A percentile compares a stretch with the other conserved stretches of the same genome.
These are phyloP conservation scores for Heterobasidion irregulare DNA, from an alignment of 1,284 basidiomycete species.

Conservation along the genomic window DNA sequence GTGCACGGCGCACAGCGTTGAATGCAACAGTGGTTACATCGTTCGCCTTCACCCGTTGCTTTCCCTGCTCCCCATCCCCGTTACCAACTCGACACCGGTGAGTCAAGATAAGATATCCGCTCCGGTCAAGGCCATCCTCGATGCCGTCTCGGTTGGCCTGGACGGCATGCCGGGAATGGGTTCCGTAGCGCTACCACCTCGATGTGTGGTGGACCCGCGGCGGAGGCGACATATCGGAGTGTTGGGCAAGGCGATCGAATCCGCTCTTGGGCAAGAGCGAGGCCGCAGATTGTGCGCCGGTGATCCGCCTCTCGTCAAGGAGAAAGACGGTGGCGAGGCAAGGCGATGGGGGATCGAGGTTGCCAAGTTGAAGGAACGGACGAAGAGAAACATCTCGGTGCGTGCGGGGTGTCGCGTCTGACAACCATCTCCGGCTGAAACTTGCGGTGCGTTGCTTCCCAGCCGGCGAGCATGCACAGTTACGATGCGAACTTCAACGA, in stretches of 20 bases:
- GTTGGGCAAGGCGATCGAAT: conserved; percentile 70
- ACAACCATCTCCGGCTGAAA: conserved; percentile 5
- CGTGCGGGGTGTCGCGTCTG: conserved; percentile 14
- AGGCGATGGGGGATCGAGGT: conserved; percentile 68
- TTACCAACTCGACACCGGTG: conserved; percentile 8
- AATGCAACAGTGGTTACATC: conserved; percentile 73
- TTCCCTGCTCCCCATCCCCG: conserved; percentile 35
- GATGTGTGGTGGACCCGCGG: conserved; percentile 78
- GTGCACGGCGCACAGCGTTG: conserved; percentile 57
- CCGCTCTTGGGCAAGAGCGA: conserved; percentile 57
- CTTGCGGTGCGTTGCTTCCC: conserved; percentile 12
- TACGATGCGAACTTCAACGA: conserved; percentile 72
- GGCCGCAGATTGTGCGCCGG: conserved; percentile 68
- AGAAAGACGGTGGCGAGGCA: conserved; percentile 57
- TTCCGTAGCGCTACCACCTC: conserved; percentile 71
- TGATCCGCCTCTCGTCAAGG: conserved; percentile 24
- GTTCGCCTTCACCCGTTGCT: conserved; percentile 57
- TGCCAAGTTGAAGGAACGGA: conserved; percentile 39
- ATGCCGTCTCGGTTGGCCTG: conserved; percentile 32
- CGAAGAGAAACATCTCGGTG: conserved; percentile 51
- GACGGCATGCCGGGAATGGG: conserved; percentile 78
- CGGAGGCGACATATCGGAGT: conserved; percentile 73
- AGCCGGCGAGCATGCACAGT: conserved; percentile 44
- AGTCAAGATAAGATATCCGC: conserved; percentile 18
- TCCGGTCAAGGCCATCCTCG: conserved; percentile 35